Evolutionary conservation across 2,329 filamentous ascomycete species (phyloP).

Genomic region (Fusarium pseudograminearum): DNA sequence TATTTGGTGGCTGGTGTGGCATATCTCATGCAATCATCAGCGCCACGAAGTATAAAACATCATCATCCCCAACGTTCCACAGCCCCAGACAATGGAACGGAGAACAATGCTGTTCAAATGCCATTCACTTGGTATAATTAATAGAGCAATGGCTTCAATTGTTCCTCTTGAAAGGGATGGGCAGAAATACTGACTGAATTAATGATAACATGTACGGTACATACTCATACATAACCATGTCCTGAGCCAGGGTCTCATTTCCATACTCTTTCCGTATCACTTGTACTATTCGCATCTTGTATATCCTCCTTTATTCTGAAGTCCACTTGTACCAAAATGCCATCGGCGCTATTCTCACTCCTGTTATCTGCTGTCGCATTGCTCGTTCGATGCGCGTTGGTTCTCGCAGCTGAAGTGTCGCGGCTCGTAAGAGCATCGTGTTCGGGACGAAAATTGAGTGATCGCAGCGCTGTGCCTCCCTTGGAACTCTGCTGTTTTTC

Average conservation of each 20-base stretch:
- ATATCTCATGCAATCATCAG: background rate
- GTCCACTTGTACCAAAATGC: constrained; percentile 54
- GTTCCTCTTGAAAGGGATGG: too few relatives aligned
- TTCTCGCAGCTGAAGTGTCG: constrained; percentile 44
- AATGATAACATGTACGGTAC: background rate
- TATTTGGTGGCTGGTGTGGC: background rate
- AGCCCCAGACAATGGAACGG: too few relatives aligned
- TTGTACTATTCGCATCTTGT: constrained; percentile 11
- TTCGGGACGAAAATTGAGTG: constrained; percentile 48
- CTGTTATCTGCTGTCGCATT: constrained; percentile 40
- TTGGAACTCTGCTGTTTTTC: constrained; percentile 38
- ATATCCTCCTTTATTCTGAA: constrained; percentile 51
- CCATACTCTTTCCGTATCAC: constrained; percentile 6
- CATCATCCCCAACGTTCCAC: background rate
- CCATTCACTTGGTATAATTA: background rate
- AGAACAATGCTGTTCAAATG: too few relatives aligned
- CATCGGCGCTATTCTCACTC: constrained; percentile 47
- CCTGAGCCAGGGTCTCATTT: background rate
- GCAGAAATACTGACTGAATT: background rate
- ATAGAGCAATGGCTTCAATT: too few relatives aligned
- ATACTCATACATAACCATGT: background rate
- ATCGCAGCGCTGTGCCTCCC: constrained; percentile 49
- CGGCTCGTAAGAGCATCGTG: constrained; percentile 48
- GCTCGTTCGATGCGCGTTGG: constrained; percentile 37
- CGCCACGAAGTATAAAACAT: background rate